phyloP scores from a whole-genome alignment of 768 basidiomycete species.

The Leccinum truebloodii region DNA sequence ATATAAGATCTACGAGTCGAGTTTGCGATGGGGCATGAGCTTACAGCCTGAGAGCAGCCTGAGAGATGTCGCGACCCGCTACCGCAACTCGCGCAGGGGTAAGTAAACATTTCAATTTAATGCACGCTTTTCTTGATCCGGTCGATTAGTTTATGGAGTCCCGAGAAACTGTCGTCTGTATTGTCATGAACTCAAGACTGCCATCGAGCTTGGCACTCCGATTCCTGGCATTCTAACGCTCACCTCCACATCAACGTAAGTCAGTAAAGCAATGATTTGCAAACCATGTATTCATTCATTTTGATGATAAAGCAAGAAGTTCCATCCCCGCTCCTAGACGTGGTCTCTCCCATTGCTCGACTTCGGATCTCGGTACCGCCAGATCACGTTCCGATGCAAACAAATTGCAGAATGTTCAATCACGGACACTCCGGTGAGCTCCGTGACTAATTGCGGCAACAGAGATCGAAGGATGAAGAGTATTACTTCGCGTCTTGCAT shows the following conservation, averaged over 20 bases:
- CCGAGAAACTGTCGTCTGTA: constrained; percentile 92
- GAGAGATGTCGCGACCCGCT: constrained; percentile 83
- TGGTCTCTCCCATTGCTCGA: constrained; percentile 85
- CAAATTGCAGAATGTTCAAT: constrained; percentile 92
- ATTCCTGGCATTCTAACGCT: constrained; percentile 93
- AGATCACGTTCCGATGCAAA: constrained; percentile 90
- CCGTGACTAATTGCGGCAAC: constrained; percentile 64
- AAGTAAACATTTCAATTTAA: constrained; percentile 30
- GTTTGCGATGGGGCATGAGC: constrained; percentile 98
- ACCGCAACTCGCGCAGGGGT: constrained; percentile 95
- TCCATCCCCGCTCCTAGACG: constrained; percentile 97
- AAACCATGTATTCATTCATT: constrained; percentile 8
- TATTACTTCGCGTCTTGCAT: constrained; percentile 77
- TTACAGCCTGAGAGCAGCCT: constrained; percentile 43
- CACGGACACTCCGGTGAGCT: constrained; percentile 79
- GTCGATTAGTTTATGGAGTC: constrained; percentile 87
- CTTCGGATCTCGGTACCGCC: constrained; percentile 86
- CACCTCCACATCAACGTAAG: constrained; percentile 94
- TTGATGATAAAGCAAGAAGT: constrained; percentile 95
- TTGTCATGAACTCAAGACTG: constrained; percentile 98
- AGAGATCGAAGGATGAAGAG: constrained; percentile 59
- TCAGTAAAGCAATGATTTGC: constrained; percentile 12
- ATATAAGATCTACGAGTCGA: constrained; percentile 99
- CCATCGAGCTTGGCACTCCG: constrained; percentile 89
- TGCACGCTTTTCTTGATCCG: constrained; percentile 4